phyloP scores from a whole-genome alignment of 129 eudicot genomes.

The Centaurea solstitialis region DNA sequence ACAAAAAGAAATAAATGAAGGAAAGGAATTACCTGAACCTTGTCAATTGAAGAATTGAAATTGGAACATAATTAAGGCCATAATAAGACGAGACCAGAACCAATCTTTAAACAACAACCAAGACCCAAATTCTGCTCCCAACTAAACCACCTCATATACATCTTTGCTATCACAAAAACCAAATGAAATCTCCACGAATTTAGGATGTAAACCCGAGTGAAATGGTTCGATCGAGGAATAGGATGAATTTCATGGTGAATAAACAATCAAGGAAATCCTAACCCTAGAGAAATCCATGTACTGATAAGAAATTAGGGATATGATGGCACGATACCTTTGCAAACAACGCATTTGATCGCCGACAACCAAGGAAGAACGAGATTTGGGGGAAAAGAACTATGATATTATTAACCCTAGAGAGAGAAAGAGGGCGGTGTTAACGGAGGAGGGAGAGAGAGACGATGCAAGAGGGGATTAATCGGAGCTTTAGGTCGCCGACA shows the following conservation, averaged over 20 bases:
- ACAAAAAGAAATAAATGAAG: too few species aligned
- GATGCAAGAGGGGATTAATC: too few species aligned
- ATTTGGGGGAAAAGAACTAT: constrained; percentile 6
- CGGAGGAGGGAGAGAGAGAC: constrained; percentile 19
- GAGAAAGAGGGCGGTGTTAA: constrained; percentile 29
- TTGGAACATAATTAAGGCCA: neutral
- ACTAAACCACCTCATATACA: constrained; percentile 27
- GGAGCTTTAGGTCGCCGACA: too few species aligned
- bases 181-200: too few species aligned
- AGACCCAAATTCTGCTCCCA: too few species aligned
- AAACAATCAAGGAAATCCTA: constrained; percentile 39
- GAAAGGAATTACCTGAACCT: neutral
- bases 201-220: neutral
- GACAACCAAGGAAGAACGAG: constrained; percentile 9
- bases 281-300: constrained; percentile 38
- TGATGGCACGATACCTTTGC: constrained; percentile 53
- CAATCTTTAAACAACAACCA: too few species aligned
- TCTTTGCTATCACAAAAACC: neutral
- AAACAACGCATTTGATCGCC: constrained; percentile 56
- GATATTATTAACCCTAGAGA: constrained; percentile 18
- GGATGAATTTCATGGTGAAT: too few species aligned
- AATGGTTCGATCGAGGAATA: too few species aligned
- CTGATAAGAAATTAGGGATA: constrained; percentile 40
- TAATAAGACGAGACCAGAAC: too few species aligned
- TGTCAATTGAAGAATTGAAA: neutral